Evolutionary conservation across 2,329 filamentous ascomycete species (phyloP).

Genomic region (Arthrobotrys sphaeroides): DNA sequence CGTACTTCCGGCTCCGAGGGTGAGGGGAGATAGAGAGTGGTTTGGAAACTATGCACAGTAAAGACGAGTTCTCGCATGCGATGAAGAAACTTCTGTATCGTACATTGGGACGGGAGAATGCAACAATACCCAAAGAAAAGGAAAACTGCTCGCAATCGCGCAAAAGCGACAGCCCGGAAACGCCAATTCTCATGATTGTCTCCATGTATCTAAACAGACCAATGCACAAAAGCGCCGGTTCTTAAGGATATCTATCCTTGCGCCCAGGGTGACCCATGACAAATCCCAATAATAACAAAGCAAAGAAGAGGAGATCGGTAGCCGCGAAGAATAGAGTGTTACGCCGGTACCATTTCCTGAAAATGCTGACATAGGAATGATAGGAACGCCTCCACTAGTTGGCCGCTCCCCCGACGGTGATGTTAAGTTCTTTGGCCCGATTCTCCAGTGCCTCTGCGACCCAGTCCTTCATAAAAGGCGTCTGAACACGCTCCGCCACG

Average conservation of each 20-base stretch:
- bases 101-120: slow-evolving; percentile 10
- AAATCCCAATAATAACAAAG: slow-evolving; percentile 34
- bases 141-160: neutral
- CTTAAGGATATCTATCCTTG: slow-evolving; percentile 48
- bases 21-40: neutral
- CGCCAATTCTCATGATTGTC: neutral
- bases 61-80: neutral
- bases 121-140: slow-evolving; percentile 1
- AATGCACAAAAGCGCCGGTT: neutral
- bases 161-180: neutral
- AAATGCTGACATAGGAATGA: slow-evolving; percentile 12
- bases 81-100: no score
- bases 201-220: slow-evolving; percentile 11
- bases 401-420: slow-evolving; percentile 7
- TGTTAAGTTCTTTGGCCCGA: slow-evolving; percentile 64
- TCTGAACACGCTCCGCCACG: slow-evolving; percentile 76
- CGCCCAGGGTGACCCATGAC: slow-evolving; percentile 43
- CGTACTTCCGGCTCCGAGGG: neutral
- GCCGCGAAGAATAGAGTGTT: slow-evolving; percentile 29
- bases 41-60: neutral
- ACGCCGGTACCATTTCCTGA: slow-evolving; percentile 17
- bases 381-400: slow-evolving; percentile 36
- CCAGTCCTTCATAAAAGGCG: slow-evolving; percentile 84
- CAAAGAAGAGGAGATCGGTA: slow-evolving; percentile 42
- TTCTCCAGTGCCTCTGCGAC: slow-evolving; percentile 78